These are phyloP conservation scores for Nemania abortiva DNA, from an alignment of 2,329 filamentous ascomycete genomes.

Conservation along the genomic window DNA sequence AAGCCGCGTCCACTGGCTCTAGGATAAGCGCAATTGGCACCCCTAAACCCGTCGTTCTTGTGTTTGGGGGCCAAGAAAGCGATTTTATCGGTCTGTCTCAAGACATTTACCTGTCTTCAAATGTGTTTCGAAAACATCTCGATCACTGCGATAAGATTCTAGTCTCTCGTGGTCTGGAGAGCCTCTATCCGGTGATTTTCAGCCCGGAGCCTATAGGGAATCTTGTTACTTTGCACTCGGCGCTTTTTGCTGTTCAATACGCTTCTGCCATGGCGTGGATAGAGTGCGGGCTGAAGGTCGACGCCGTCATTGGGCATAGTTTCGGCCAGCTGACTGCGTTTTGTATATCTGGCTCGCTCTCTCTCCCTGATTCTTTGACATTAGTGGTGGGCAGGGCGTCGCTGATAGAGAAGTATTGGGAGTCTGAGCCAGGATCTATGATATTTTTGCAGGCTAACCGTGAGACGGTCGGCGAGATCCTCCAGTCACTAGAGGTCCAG, in stretches of 20 bases:
- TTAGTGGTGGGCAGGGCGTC: slow-evolving; percentile 49
- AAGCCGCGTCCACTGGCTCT: slow-evolving; percentile 7
- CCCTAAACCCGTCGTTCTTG: slow-evolving; percentile 43
- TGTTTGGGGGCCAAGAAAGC: slow-evolving; percentile 48
- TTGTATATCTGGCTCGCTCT: slow-evolving; percentile 52
- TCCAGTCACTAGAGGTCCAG: slow-evolving; percentile 13
- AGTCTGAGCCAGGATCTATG: slow-evolving; percentile 27
- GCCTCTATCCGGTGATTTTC: slow-evolving; percentile 51
- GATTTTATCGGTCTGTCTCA: slow-evolving; percentile 43
- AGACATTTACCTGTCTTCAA: slow-evolving; percentile 41
- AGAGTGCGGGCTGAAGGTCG: slow-evolving; percentile 49
- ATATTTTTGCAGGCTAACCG: slow-evolving; percentile 23
- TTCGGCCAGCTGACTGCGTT: slow-evolving; percentile 58
- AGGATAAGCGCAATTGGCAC: slow-evolving; percentile 41
- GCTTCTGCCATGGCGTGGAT: slow-evolving; percentile 53
- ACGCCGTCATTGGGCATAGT: slow-evolving; percentile 55
- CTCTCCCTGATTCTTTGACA: slow-evolving; percentile 49
- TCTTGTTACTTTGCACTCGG: slow-evolving; percentile 52
- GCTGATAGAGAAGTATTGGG: slow-evolving; percentile 39
- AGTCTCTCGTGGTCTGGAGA: slow-evolving; percentile 32
- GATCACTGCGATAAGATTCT: slow-evolving; percentile 36
- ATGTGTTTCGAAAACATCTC: slow-evolving; percentile 44
- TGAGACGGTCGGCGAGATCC: background rate
- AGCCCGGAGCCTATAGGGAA: slow-evolving; percentile 40
- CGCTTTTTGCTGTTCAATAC: slow-evolving; percentile 56